phyloP scores from a whole-genome alignment of 1,284 basidiomycete species.

The Schizophyllum commune region DNA sequence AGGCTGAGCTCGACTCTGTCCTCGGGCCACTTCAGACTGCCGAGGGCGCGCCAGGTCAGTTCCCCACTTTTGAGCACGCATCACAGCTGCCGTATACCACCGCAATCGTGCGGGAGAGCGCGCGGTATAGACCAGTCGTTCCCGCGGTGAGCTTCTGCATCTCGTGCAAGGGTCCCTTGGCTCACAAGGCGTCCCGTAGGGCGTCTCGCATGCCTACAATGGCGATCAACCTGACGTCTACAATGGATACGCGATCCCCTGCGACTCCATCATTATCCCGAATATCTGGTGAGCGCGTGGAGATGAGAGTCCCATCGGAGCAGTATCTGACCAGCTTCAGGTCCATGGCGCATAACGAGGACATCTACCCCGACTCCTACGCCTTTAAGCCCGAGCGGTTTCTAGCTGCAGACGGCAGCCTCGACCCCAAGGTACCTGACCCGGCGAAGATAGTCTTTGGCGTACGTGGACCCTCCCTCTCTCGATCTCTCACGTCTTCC shows the following conservation, averaged over 20 bases:
- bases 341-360: not conserved
- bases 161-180: not conserved
- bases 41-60: not conserved
- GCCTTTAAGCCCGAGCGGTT: slow-evolving; percentile 24
- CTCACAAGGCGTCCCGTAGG: not conserved
- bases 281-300: slow-evolving; percentile 6
- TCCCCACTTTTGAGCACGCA: slow-evolving; percentile 16
- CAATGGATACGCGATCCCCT: not conserved
- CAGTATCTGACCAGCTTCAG: not conserved
- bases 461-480: not conserved
- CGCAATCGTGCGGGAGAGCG: slow-evolving; percentile 17
- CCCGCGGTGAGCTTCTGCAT: not conserved
- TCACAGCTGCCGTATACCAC: slow-evolving; percentile 14
- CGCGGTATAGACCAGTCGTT: slow-evolving; percentile 11
- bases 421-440: slow-evolving; percentile 14
- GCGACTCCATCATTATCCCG: not conserved
- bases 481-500: too few species aligned
- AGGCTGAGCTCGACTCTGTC: slow-evolving; percentile 19
- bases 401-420: slow-evolving; percentile 21
- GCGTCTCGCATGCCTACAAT: not conserved
- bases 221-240: not conserved
- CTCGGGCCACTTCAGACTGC: slow-evolving; percentile 1
- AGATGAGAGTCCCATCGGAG: not conserved
- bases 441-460: slow-evolving; percentile 15
- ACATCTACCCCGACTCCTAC: slow-evolving; percentile 19